Conservation (phyloP, 768 basidiomycete genomes). For the Calvatia gigantea region DNA sequence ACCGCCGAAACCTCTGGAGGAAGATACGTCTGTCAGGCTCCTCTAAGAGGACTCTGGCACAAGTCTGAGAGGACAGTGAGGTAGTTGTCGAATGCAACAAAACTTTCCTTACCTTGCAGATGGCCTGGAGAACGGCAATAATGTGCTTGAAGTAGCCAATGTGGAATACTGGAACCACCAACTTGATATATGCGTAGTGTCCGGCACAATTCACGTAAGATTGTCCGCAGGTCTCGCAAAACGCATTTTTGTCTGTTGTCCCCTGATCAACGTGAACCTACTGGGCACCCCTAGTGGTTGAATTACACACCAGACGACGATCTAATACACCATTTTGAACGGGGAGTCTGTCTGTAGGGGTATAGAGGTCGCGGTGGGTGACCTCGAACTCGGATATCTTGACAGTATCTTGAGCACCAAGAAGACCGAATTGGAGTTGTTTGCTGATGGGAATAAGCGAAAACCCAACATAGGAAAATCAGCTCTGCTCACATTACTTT, state of each 20-base stretch:
- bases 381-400: conserved; percentile 96
- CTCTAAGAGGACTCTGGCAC: conserved; percentile 86
- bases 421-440: conserved; percentile 91
- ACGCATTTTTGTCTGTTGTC: conserved; percentile 87
- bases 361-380: conserved; percentile 89
- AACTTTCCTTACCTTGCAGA: conserved; percentile 77
- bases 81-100: not conserved
- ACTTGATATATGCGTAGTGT: conserved; percentile 98
- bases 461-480: not conserved
- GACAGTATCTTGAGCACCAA: conserved; percentile 94
- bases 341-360: conserved; percentile 75
- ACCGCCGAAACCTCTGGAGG: conserved; percentile 87
- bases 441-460: conserved; percentile 52
- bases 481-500: conserved; percentile 67
- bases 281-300: not conserved
- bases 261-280: conserved; percentile 49
- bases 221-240: conserved; percentile 94
- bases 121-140: conserved; percentile 88
- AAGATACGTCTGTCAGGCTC: conserved; percentile 82
- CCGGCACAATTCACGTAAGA: conserved; percentile 93
- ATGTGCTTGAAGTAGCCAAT: conserved; percentile 98
- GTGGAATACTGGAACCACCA: conserved; percentile 95
- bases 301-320: conserved; percentile 68
- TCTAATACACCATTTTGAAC: conserved; percentile 93
- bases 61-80: conserved; percentile 49